phyloP scores from a whole-genome alignment of 495 filamentous ascomycete species.

The Chaetomidium leptoderma region DNA sequence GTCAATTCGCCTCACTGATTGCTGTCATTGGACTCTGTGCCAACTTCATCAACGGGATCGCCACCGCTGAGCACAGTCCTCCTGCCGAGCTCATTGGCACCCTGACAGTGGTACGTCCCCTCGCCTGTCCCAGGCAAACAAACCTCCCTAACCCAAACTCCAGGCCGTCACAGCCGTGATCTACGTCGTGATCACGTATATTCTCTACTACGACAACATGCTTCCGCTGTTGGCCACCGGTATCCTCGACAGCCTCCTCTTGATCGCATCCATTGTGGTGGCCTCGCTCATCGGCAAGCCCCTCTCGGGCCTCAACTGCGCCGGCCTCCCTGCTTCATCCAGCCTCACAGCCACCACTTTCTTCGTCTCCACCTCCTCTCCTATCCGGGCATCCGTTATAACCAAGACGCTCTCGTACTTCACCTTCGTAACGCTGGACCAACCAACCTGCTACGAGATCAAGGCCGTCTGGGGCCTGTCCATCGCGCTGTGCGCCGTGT shows the following conservation, averaged over 20 bases:
- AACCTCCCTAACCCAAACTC: neutral
- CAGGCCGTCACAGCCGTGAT: constrained; percentile 73
- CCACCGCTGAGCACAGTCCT: constrained; percentile 56
- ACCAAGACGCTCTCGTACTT: constrained; percentile 24
- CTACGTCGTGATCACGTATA: constrained; percentile 72
- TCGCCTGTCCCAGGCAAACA: constrained; percentile 5
- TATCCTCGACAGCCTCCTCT: constrained; percentile 60
- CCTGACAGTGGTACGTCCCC: constrained; percentile 66
- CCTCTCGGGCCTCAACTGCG: constrained; percentile 72
- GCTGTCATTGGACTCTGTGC: constrained; percentile 74
- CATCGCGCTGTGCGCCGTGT: constrained; percentile 77
- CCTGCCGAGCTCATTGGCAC: constrained; percentile 73
- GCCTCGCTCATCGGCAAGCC: constrained; percentile 76
- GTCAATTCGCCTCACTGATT: constrained; percentile 70
- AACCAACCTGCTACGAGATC: constrained; percentile 73
- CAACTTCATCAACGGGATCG: constrained; percentile 77
- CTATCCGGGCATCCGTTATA: constrained; percentile 9
- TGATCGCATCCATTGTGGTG: constrained; percentile 73
- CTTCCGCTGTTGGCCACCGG: constrained; percentile 69
- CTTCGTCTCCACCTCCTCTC: constrained; percentile 12
- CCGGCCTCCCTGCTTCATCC: constrained; percentile 36
- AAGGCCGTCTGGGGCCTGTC: constrained; percentile 86
- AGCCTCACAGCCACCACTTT: constrained; percentile 11
- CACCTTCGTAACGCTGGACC: constrained; percentile 39
- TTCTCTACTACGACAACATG: constrained; percentile 75